A percentile compares a stretch with the other conserved stretches of the same genome.
Evolutionary conservation across 306 rosid genomes (phyloP).

Genomic region (Biancaea sappan): DNA sequence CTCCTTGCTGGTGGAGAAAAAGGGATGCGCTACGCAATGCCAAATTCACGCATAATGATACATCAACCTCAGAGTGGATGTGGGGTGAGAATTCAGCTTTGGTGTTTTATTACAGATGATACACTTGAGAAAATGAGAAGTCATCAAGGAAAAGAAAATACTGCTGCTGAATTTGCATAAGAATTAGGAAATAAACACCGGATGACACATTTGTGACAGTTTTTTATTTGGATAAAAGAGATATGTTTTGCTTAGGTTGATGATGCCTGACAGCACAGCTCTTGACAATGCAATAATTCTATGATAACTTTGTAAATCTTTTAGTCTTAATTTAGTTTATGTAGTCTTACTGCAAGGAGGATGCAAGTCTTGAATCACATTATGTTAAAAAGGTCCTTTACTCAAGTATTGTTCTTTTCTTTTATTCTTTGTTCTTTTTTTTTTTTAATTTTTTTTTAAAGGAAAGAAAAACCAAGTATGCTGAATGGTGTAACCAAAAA

Average conservation of each 20-base stretch:
- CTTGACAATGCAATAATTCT: not conserved
- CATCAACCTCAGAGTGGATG: slow-evolving; percentile 97
- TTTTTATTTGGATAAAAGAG: not conserved
- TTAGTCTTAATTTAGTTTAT: too few species aligned
- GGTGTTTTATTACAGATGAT: slow-evolving; percentile 22
- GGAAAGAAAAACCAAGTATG: not conserved
- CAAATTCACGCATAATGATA: slow-evolving; percentile 95
- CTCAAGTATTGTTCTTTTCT: not conserved
- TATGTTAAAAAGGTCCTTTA: not conserved
- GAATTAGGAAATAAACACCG: not conserved
- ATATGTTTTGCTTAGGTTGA: not conserved
- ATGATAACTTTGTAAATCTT: not conserved
- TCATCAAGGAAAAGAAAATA: not conserved
- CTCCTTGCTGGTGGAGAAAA: slow-evolving; percentile 99
- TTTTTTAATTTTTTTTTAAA: not conserved
- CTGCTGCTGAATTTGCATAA: not conserved
- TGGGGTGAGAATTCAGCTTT: slow-evolving; percentile 62
- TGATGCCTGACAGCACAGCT: not conserved
- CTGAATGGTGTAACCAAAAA: not conserved
- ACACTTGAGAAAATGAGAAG: not conserved
- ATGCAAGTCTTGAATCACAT: not conserved
- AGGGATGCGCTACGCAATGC: slow-evolving; percentile 98
- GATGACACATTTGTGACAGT: not conserved
- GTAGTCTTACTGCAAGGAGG: not conserved
- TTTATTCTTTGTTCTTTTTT: too few species aligned